These are phyloP conservation scores for Metschnikowia continentalis DNA, from an alignment of 805 yeast species.

Conservation along the genomic window DNA sequence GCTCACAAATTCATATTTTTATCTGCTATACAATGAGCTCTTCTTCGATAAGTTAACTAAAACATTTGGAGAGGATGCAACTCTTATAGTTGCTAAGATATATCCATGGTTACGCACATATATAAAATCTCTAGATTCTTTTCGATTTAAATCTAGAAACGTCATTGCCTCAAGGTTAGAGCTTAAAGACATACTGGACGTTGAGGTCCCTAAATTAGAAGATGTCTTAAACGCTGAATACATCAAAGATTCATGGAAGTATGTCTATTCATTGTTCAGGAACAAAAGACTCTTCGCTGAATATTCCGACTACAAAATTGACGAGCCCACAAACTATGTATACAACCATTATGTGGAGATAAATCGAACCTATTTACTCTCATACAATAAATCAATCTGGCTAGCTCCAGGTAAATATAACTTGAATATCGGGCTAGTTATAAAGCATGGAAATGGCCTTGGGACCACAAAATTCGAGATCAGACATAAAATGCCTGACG, in stretches of 20 bases:
- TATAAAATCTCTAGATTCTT: slow-evolving; percentile 36
- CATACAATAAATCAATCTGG: slow-evolving; percentile 43
- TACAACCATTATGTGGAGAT: slow-evolving; percentile 45
- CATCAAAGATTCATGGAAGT: slow-evolving; percentile 52
- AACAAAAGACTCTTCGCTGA: slow-evolving; percentile 54
- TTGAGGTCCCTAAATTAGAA: background rate
- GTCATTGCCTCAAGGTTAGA: slow-evolving; percentile 25
- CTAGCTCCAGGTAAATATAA: slow-evolving; percentile 49
- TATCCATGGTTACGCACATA: slow-evolving; percentile 37
- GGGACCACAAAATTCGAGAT: slow-evolving; percentile 57
- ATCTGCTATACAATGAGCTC: slow-evolving; percentile 46
- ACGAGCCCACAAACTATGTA: slow-evolving; percentile 44
- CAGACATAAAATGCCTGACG: slow-evolving; percentile 24
- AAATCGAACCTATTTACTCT: slow-evolving; percentile 46
- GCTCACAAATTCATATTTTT: slow-evolving; percentile 40
- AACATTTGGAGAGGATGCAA: slow-evolving; percentile 36
- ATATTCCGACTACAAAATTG: slow-evolving; percentile 38
- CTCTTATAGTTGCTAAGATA: slow-evolving; percentile 28
- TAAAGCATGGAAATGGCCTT: slow-evolving; percentile 52
- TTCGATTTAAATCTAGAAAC: slow-evolving; percentile 25
- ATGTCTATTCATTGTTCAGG: slow-evolving; percentile 46
- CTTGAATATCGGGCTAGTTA: slow-evolving; percentile 47
- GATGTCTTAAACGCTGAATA: slow-evolving; percentile 16
- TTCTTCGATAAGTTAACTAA: slow-evolving; percentile 37
- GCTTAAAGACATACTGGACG: slow-evolving; percentile 21